Percentiles rank a stretch among this genome's conserved stretches.
These are phyloP conservation scores for Theileria annulata DNA, from an alignment of 169 alveolate genomes.

Conservation along the genomic window DNA sequence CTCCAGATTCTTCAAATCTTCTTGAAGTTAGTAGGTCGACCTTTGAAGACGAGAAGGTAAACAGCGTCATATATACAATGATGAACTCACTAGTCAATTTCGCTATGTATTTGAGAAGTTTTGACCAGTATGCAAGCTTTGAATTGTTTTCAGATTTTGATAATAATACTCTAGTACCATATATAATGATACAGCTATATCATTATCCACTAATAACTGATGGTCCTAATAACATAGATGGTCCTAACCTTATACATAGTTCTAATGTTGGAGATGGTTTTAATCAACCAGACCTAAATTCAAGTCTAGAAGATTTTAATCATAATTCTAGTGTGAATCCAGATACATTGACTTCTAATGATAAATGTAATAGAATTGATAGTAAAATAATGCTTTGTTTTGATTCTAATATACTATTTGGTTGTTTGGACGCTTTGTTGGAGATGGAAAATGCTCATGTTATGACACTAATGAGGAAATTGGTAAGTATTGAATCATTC, in stretches of 20 bases:
- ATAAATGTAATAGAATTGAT: no score
- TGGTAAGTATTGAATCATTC: conserved; percentile 27
- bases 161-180: conserved; percentile 45
- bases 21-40: conserved; percentile 25
- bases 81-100: conserved; percentile 43
- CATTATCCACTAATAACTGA: neutral
- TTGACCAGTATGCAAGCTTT: conserved; percentile 16
- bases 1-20: conserved; percentile 4
- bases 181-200: conserved; percentile 17
- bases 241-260: neutral
- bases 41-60: conserved; percentile 25
- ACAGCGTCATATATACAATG: conserved; percentile 31
- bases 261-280: neutral
- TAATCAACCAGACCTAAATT: neutral
- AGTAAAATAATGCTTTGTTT: conserved; percentile 26
- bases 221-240: neutral
- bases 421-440: conserved; percentile 57
- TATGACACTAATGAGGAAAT: conserved; percentile 8
- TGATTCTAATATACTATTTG: conserved; percentile 23
- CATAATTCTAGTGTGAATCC: neutral
- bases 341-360: neutral
- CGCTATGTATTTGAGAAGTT: conserved; percentile 13
- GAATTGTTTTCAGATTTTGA: conserved; percentile 64
- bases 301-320: no score
- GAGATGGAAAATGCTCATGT: conserved; percentile 25